These are phyloP conservation scores for Kodamaea lidongshanica DNA, from an alignment of 805 yeast species.

Conservation along the genomic window DNA sequence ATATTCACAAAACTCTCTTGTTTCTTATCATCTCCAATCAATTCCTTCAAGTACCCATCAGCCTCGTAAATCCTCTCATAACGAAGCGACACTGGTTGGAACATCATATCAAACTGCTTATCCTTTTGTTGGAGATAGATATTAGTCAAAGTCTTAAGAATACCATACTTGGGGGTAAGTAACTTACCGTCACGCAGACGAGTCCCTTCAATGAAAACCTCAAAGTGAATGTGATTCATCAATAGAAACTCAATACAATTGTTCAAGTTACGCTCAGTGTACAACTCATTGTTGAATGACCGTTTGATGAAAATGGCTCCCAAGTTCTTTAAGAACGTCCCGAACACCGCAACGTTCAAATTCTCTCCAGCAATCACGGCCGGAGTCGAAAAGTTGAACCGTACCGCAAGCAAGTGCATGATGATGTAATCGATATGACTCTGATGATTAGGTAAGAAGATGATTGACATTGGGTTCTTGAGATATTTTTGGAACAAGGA, in stretches of 20 bases:
- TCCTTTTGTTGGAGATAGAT: conserved; percentile 36
- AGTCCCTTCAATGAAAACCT: conserved; percentile 62
- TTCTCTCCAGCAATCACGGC: conserved; percentile 63
- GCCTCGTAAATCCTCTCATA: conserved; percentile 56
- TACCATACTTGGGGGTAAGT: conserved; percentile 56
- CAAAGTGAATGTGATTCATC: conserved; percentile 44
- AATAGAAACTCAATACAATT: conserved; percentile 45
- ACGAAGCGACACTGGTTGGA: conserved; percentile 53
- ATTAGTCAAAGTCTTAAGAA: conserved; percentile 46
- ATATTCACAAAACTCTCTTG: conserved; percentile 43
- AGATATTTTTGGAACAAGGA: conserved; percentile 26
- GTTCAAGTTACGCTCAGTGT: conserved; percentile 43
- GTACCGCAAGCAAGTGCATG: conserved; percentile 46
- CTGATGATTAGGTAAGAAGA: conserved; percentile 56
- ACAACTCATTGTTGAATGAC: conserved; percentile 36
- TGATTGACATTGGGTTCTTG: conserved; percentile 37
- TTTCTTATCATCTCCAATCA: conserved; percentile 51
- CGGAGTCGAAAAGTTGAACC: conserved; percentile 51
- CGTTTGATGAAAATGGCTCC: conserved; percentile 59
- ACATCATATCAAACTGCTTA: conserved; percentile 24
- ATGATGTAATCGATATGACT: conserved; percentile 59
- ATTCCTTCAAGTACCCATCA: conserved; percentile 49
- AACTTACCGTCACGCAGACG: conserved; percentile 62
- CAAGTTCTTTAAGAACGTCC: conserved; percentile 40
- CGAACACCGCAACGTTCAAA: conserved; percentile 52